Evolutionary conservation across 352 stramenopile genomes (phyloP), one percentile per base, ranked within the genome.

Genomic region (Nothophytophthora sp.): DNA sequence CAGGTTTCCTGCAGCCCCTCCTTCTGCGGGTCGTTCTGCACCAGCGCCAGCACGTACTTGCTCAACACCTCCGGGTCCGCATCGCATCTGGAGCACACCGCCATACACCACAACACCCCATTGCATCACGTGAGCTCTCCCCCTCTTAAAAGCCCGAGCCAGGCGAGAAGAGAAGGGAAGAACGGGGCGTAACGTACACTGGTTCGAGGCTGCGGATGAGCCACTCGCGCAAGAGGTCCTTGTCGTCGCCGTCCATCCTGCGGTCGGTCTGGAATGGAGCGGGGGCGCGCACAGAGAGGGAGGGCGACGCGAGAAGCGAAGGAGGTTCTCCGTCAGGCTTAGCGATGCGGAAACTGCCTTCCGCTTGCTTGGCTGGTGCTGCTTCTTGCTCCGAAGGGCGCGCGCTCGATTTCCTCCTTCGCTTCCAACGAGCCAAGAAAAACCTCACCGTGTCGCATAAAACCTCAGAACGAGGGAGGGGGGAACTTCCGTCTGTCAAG

Each of bases 31-130:
- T 95, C 70, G 55, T 86, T 89, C 68, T 93, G 82, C 53, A 95
- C 79, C 29, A 95, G 60, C 38, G 86, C 86, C 16, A 94, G 54
- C 32, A 95, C 83, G 54, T 95, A 95, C 54, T 95, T 95, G 55
- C 81, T 92, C 55, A 95, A 50, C 39, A 95, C 86, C 19, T 90
- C 82, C 1, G 86, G 86, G 56, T 95, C 86, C 1, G 86, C 86
- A 32, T 95, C 86, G 48, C 86, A 93, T 50, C 85, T 95, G 43
- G 2, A 33, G 22, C 34, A 59, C 47, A 47, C n/a, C 33, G 19
- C 29, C 44, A 35, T 3, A 18, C 27, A 48, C 39, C 35, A 46
- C 34, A 52, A 4, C 39, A 54, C 13, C 16, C 6, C 19, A 10
- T 23, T 33, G n/a, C n/a, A n/a, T 32, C 48, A 41, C 18, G 12